Evolutionary conservation across 768 basidiomycete species (phyloP).

Genomic region (Hygrocybe punicea): DNA sequence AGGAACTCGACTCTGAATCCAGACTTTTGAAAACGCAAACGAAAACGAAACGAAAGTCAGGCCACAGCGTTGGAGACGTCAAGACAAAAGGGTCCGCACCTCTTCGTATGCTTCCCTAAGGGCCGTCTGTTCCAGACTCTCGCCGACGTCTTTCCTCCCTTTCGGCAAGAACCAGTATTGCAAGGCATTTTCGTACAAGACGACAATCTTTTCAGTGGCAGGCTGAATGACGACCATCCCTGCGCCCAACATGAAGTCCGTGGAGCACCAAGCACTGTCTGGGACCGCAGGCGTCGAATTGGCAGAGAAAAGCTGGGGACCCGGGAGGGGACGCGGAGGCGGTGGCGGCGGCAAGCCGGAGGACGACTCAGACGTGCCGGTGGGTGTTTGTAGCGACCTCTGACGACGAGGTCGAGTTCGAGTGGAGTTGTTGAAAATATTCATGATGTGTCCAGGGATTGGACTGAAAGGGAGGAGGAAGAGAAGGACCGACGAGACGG

Average conservation of each 20-base stretch:
- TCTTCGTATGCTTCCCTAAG: constrained; percentile 68
- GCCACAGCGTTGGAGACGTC: neutral
- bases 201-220: constrained; percentile 50
- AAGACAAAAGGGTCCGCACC: no score
- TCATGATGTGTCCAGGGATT: no score
- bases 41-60: neutral
- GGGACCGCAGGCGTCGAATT: constrained; percentile 44
- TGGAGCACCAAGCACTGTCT: constrained; percentile 44
- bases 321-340: neutral
- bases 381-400: no score
- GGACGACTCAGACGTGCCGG: no score
- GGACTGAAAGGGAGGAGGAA: no score
- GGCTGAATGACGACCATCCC: constrained; percentile 65
- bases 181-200: constrained; percentile 41
- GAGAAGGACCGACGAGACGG: no score
- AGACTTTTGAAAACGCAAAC: constrained; percentile 34
- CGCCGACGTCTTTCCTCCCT: constrained; percentile 65
- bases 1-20: constrained; percentile 49
- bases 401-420: no score
- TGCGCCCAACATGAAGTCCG: constrained; percentile 56
- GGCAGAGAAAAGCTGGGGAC: constrained; percentile 26
- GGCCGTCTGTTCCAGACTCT: constrained; percentile 56
- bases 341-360: no score
- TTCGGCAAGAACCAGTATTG: constrained; percentile 58
- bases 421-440: no score